Base-by-base conservation (phyloP, 306 rosid species). In the Ormosia emarginata region DNA sequence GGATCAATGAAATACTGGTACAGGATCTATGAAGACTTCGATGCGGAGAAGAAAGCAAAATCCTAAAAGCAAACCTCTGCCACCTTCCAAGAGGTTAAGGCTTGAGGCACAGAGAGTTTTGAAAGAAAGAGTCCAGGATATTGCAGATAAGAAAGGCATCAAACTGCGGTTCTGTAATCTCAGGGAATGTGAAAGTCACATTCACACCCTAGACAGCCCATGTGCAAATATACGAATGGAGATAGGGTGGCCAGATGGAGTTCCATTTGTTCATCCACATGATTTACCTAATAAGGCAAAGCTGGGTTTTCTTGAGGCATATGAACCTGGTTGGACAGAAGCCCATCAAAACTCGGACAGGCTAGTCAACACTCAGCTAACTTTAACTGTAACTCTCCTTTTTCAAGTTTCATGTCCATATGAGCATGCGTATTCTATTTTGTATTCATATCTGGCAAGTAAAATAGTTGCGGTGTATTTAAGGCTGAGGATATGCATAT, bases 1-100 rank as follows among this genome's bases (percentile, higher is more conserved):
- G 97, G 95, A 83, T 95, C 91, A 92, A 91, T 95, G 98, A 95
- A 90, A 92, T 95, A 94, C 96, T 93, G 94, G 97, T 93, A 93
- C 98, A 95, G 99, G 99, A 91, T 89, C 98, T 66, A 82, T 90
- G 89, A 95, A 95, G 89, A 87, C 87, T 59, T 37, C 68, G 85
- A 59, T 83, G 84, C 86, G 92, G 89, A 90, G 97, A 88, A 89
- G 89, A 88, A 95, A 93, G 90, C 91, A 89, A 89, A 90, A 87
- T 90, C 85, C 87, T 11, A 91, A 87, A 78, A 88, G 89, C 83
- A 95, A 95, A 85, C 99, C 96, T 81, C 84, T 95, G 79, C 99
- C 99, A 43, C 99, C 99, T 75, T 95, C 99, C 75, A 95, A 95
- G 92, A 90, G 99, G 79, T 81, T 95, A 83, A 90, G 99, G 86